A percentile compares a stretch with the other conserved stretches of the same genome.
These are phyloP conservation scores for Waitea zeae DNA, from an alignment of 1,284 basidiomycete species.

Conservation along the genomic window DNA sequence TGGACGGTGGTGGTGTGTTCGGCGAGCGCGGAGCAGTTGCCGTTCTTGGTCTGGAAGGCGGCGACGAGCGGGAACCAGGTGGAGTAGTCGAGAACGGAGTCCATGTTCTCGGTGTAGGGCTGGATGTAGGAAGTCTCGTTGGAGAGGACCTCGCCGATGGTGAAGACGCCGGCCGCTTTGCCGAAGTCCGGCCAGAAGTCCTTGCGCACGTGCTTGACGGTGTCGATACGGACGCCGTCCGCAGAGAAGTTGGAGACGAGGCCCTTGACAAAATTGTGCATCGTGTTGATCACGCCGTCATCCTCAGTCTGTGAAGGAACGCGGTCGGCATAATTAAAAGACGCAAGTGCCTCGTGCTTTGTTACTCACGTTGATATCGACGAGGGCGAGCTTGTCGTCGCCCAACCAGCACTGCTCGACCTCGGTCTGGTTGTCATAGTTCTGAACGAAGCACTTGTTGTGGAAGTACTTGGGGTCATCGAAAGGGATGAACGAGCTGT, in stretches of 20 bases:
- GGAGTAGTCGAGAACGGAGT: constrained; percentile 35
- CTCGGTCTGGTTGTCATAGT: constrained; percentile 44
- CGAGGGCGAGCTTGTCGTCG: constrained; percentile 46
- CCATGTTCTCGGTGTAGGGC: constrained; percentile 20
- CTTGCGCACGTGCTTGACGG: constrained; percentile 37
- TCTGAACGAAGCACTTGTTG: constrained; percentile 41
- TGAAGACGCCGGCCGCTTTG: constrained; percentile 61
- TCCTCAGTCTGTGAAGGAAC: too few species aligned
- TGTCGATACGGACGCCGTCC: constrained; percentile 64
- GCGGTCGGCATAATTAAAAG: too few species aligned
- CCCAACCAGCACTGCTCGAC: constrained; percentile 68
- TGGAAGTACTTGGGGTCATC: constrained; percentile 34
- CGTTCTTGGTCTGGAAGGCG: constrained; percentile 12
- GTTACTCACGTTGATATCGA: constrained; percentile 68
- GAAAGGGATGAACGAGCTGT: background rate
- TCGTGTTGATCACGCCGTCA: constrained; percentile 34
- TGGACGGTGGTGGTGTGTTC: background rate
- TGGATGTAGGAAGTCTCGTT: too few species aligned
- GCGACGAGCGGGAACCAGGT: constrained; percentile 26
- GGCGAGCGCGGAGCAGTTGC: background rate
- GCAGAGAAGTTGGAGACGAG: constrained; percentile 49
- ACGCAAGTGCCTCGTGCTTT: too few species aligned
- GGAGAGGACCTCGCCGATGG: constrained; percentile 75
- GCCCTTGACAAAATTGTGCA: constrained; percentile 42
- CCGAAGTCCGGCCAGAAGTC: constrained; percentile 62